Conservation (phyloP, 2,329 filamentous ascomycete species). For the Paecilomyces sp. region DNA sequence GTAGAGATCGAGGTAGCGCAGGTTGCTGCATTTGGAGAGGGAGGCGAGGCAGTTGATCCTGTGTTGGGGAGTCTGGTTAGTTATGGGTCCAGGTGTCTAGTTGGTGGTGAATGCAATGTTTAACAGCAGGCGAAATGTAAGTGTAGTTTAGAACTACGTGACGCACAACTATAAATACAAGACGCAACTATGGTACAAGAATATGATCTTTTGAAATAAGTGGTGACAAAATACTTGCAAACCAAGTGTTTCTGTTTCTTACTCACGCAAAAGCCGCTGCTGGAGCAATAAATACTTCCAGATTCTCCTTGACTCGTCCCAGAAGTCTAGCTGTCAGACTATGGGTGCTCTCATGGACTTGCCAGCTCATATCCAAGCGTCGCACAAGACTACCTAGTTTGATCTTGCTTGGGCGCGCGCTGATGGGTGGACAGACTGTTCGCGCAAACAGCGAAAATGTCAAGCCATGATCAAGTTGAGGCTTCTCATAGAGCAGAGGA, state of each 20-base stretch:
- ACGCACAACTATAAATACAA: not conserved
- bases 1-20: constrained; percentile 46
- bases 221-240: not conserved
- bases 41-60: constrained; percentile 50
- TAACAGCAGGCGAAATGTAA: not conserved
- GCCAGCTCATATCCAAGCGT: constrained; percentile 44
- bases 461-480: constrained; percentile 41
- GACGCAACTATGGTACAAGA: not conserved
- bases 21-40: constrained; percentile 47
- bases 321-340: constrained; percentile 52
- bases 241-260: not conserved
- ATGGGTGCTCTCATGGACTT: constrained; percentile 55
- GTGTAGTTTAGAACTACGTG: not conserved
- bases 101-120: not conserved
- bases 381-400: constrained; percentile 44
- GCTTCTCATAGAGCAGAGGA: constrained; percentile 45
- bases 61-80: not conserved
- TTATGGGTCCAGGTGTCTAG: not conserved
- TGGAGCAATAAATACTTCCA: constrained; percentile 52
- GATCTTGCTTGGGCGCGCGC: constrained; percentile 40
- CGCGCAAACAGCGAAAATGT: constrained; percentile 49
- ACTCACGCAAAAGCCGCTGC: constrained; percentile 50
- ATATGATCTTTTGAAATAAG: not conserved
- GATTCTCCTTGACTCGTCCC: constrained; percentile 43
- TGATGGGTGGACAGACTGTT: constrained; percentile 45